Conservation (phyloP, 2,329 filamentous ascomycete genomes). For the Microascus cirrosus region DNA sequence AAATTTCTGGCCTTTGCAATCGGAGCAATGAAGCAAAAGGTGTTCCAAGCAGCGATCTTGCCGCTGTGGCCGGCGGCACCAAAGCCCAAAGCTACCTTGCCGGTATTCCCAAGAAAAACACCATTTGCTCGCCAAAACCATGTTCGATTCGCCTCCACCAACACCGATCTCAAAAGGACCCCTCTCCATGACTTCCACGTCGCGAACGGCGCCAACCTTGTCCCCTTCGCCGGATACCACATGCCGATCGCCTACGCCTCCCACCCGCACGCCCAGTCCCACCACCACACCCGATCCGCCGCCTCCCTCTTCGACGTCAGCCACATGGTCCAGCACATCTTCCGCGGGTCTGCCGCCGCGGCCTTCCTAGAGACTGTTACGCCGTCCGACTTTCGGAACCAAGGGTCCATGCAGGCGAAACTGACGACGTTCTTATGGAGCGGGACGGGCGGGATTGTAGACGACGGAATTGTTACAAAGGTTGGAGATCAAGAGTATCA, state of each 20-base stretch:
- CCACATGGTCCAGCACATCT: slow-evolving; percentile 90
- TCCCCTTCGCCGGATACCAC: slow-evolving; percentile 84
- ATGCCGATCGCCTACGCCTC: slow-evolving; percentile 88
- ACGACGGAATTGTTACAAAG: slow-evolving; percentile 84
- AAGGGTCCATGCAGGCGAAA: slow-evolving; percentile 60
- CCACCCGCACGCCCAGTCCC: slow-evolving; percentile 70
- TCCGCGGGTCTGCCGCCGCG: slow-evolving; percentile 69
- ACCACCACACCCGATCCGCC: slow-evolving; percentile 79
- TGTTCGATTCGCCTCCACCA: not conserved
- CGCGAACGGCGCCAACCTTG: slow-evolving; percentile 78
- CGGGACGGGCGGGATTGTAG: slow-evolving; percentile 75
- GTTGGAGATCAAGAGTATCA: slow-evolving; percentile 70
- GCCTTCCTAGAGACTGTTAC: slow-evolving; percentile 78
- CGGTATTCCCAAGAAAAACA: not conserved
- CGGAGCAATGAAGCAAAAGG: not conserved
- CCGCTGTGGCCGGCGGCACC: not conserved
- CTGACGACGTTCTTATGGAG: slow-evolving; percentile 77
- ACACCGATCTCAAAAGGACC: slow-evolving; percentile 44
- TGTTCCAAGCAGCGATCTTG: not conserved
- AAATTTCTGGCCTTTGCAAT: not conserved
- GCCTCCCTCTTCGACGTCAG: slow-evolving; percentile 91
- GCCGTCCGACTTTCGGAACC: slow-evolving; percentile 54
- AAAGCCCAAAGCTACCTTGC: not conserved
- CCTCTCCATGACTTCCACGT: slow-evolving; percentile 71
- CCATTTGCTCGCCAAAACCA: not conserved